phyloP scores from a whole-genome alignment of 2,329 filamentous ascomycete species.

The Fusarium equiseti region DNA sequence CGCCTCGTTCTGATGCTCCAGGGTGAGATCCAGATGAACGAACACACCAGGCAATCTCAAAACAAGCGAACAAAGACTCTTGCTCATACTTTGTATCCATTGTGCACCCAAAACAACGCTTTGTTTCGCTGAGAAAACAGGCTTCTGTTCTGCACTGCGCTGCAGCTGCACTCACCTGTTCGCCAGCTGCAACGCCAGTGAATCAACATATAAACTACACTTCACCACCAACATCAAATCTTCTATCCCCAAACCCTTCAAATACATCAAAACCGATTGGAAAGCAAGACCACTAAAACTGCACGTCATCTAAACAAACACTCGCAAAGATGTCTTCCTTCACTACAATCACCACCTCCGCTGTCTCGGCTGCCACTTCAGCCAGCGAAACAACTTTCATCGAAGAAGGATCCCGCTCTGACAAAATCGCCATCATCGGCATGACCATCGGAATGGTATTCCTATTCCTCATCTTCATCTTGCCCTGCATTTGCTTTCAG shows the following conservation, averaged over 20 bases:
- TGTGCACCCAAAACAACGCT: not conserved
- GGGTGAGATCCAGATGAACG: not conserved
- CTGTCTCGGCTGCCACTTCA: not conserved
- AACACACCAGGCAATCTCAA: not conserved
- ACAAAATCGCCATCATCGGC: slow-evolving; percentile 1
- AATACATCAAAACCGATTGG: not conserved
- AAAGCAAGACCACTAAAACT: not conserved
- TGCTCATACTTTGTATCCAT: too few species aligned
- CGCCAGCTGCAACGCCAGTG: not conserved
- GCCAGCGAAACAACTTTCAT: not conserved
- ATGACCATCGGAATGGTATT: slow-evolving; percentile 1
- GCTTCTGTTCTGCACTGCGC: not conserved
- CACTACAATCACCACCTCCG: slow-evolving; percentile 13
- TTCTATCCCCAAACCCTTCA: not conserved
- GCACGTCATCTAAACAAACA: not conserved
- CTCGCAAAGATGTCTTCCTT: slow-evolving; percentile 17
- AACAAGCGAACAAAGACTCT: not conserved
- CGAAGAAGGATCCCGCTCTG: not conserved
- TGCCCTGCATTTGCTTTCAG: slow-evolving; percentile 23
- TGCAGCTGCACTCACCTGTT: not conserved
- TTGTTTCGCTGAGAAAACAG: not conserved
- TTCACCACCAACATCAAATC: not conserved
- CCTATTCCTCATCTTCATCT: slow-evolving; percentile 19
- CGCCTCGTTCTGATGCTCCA: not conserved
- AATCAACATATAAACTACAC: not conserved